These are phyloP conservation scores for Rhizopus stolonifer DNA, from an alignment of 371 early-diverging fungal genomes.

Conservation along the genomic window DNA sequence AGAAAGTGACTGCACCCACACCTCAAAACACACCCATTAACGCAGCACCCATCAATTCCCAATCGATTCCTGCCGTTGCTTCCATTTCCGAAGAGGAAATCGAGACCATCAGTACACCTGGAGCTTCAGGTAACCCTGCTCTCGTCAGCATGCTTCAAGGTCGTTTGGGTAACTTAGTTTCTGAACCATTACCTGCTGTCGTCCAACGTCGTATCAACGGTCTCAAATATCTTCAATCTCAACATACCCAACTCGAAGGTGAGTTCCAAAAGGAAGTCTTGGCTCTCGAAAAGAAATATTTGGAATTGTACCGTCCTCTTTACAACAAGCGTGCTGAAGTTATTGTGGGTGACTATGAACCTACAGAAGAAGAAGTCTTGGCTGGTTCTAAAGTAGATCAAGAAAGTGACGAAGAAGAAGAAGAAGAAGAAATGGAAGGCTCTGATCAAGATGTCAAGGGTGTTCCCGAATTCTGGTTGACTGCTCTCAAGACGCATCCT, in stretches of 20 bases:
- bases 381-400: conserved; percentile 61
- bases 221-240: conserved; percentile 79
- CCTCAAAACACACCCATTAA: conserved; percentile 52
- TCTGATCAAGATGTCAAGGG: conserved; percentile 49
- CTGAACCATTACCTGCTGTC: conserved; percentile 74
- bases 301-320: conserved; percentile 75
- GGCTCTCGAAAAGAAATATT: conserved; percentile 93
- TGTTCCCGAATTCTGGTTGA: conserved; percentile 94
- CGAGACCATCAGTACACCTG: conserved; percentile 44
- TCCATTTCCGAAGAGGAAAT: conserved; percentile 49
- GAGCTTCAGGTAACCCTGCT: conserved; percentile 41
- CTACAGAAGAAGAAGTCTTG: conserved; percentile 81
- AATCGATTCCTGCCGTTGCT: conserved; percentile 36
- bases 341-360: conserved; percentile 78
- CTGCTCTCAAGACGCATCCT: conserved; percentile 82
- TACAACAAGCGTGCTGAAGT: conserved; percentile 83
- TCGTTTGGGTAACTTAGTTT: conserved; percentile 72
- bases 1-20: conserved; percentile 45
- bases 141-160: conserved; percentile 66
- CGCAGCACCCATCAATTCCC: conserved; percentile 47
- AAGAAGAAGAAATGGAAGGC: conserved; percentile 26
- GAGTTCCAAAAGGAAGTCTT: conserved; percentile 88
- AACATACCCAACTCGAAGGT: conserved; percentile 78
- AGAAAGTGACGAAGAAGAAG: conserved; percentile 49
- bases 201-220: conserved; percentile 83